A percentile compares a stretch with the other conserved stretches of the same genome.
Evolutionary conservation across 345 rosid species (phyloP).

Genomic region (Capsella bursapastoris): DNA sequence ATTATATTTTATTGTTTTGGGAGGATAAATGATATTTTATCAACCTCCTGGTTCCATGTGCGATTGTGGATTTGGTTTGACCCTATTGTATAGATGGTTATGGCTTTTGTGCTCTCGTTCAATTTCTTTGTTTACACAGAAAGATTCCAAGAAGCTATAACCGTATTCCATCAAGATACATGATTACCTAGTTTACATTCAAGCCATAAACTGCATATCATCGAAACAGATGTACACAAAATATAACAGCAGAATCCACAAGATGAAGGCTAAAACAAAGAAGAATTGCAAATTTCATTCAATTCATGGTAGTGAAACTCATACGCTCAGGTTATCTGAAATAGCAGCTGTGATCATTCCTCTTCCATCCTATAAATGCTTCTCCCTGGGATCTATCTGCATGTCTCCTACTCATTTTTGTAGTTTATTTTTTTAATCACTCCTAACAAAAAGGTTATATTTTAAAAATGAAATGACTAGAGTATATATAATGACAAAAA

Average conservation of each 20-base stretch:
- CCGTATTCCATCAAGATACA: background rate
- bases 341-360: too few relatives aligned
- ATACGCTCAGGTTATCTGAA: too few relatives aligned
- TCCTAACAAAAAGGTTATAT: too few relatives aligned
- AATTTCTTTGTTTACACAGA: background rate
- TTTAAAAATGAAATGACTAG: too few relatives aligned
- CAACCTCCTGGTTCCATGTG: conserved; percentile 30
- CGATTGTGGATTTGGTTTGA: conserved; percentile 39
- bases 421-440: too few relatives aligned
- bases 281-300: background rate
- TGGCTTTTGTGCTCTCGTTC: conserved; percentile 13
- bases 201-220: background rate
- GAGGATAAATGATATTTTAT: conserved; percentile 41
- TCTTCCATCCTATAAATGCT: too few relatives aligned
- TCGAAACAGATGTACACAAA: background rate
- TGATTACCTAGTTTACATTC: background rate
- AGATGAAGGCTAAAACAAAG: background rate
- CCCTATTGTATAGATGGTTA: conserved; percentile 36
- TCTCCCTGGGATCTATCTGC: too few relatives aligned
- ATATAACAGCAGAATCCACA: background rate
- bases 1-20: conserved; percentile 23
- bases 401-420: too few relatives aligned
- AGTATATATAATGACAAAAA: too few relatives aligned
- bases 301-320: too few relatives aligned
- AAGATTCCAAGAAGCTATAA: conserved; percentile 15